phyloP scores from a whole-genome alignment of 2,329 filamentous ascomycete species.

The Aspergillus pseudoglaucus region DNA sequence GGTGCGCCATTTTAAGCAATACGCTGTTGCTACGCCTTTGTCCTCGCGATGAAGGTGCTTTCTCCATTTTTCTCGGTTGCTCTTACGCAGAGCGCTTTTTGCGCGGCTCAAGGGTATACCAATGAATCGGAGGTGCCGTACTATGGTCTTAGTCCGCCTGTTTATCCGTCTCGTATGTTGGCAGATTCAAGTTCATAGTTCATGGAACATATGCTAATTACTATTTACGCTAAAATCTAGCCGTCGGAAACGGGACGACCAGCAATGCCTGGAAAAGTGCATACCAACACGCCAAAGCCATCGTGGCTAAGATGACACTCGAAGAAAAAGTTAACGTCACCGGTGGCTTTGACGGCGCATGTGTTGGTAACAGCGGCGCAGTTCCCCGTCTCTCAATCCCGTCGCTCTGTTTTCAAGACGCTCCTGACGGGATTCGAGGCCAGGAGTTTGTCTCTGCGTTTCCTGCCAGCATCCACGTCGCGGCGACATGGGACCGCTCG shows the following conservation, averaged over 20 bases:
- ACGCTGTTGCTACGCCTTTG: background rate
- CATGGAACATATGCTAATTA: background rate
- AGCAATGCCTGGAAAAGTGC: conserved; percentile 15
- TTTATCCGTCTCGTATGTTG: background rate
- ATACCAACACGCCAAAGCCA: conserved; percentile 7
- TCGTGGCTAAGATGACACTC: conserved; percentile 14
- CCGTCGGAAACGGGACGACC: background rate
- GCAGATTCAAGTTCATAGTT: background rate
- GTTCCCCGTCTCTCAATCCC: conserved; percentile 23
- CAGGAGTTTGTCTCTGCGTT: conserved; percentile 67
- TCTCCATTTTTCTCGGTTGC: background rate
- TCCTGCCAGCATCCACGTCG: conserved; percentile 65
- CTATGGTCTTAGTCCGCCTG: background rate
- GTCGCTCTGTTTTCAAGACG: conserved; percentile 25
- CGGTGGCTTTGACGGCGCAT: conserved; percentile 17
- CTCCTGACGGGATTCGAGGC: conserved; percentile 53
- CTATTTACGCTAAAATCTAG: background rate
- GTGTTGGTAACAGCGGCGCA: conserved; percentile 26
- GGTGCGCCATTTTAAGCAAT: background rate
- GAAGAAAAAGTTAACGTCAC: conserved; percentile 24
- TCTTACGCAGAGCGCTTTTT: background rate
- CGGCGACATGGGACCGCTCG: conserved; percentile 54
- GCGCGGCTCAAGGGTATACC: background rate
- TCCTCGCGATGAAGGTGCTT: background rate
- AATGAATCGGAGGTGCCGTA: background rate